Base-by-base conservation (phyloP, 169 alveolate genomes). In the Plasmodium gaboni region DNA sequence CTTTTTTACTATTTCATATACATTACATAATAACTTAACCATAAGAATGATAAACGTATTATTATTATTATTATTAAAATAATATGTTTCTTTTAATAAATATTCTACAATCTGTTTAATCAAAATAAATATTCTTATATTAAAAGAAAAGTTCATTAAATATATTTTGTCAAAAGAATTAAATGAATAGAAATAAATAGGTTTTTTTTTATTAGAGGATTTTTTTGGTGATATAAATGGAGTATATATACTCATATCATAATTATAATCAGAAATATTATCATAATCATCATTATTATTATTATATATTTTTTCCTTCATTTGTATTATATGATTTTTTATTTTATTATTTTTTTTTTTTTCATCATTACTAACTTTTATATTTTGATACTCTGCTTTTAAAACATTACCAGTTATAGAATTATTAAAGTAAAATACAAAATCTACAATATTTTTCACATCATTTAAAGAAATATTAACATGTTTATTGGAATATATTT, bases 101-200 rank as follows among this genome's bases (percentile, higher is more conserved):
- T 64, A 48, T 7, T 50, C 59, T 42, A 78, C 1, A 51, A 63
- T 50, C 32, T 78, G 64, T 50, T 65, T 78, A 28, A 65, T 65
- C 28, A 64, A 78, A 64, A 78, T 53, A 55, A 78, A 78, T 32
- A 65, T 65, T 78, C 44, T 78, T 26, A 78, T n/a, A 24, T 78
- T 24, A 42, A 78, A 78, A 22, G 89, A 78, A 28, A 73, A 22
- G 12, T 44, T 65, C 68, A 78, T 64, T 22, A 15, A 24, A 6
- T 78, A 78, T 15, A 50, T 42, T 48, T 65, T 22, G 10, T 42
- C 22, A 61, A 60, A 74, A 22, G 88, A 60, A 60, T 74, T 74
- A 38, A 8, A 15, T 7, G 65, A 46, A 44, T 60, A 74, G 46
- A 60, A 74, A 74, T 50, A 19, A 60, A 59, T 13, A 28, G 63